A percentile compares a stretch with the other conserved stretches of the same genome.
Conservation (phyloP, 2,329 filamentous ascomycete genomes). For the Coleophoma cylindrospora region DNA sequence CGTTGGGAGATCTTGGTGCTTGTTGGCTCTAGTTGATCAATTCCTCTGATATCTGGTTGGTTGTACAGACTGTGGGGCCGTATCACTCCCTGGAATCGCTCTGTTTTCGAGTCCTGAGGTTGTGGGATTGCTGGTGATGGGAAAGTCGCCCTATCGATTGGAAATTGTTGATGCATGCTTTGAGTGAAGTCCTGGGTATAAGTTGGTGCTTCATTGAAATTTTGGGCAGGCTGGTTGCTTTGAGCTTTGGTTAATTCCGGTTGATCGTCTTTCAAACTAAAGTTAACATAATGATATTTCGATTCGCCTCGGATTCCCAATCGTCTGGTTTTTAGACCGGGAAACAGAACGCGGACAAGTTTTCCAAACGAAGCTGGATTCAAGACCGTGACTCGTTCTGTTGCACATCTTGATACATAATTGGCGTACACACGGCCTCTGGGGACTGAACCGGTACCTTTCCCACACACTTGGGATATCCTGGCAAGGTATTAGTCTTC, state of each 20-base stretch:
- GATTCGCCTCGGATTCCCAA: slow-evolving; percentile 93
- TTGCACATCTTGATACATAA: slow-evolving; percentile 89
- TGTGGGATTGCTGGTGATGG: slow-evolving; percentile 34
- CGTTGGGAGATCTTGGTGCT: slow-evolving; percentile 52
- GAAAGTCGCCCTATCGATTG: slow-evolving; percentile 28
- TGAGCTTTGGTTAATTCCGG: slow-evolving; percentile 31
- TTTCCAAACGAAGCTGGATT: slow-evolving; percentile 98
- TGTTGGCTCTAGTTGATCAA: slow-evolving; percentile 54
- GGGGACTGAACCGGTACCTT: slow-evolving; percentile 80
- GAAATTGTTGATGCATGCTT: slow-evolving; percentile 22
- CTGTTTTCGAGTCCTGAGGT: slow-evolving; percentile 21
- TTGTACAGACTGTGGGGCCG: slow-evolving; percentile 51
- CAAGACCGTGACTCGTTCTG: slow-evolving; percentile 86
- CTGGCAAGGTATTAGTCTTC: slow-evolving; percentile 34
- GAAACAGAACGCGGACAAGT: slow-evolving; percentile 91
- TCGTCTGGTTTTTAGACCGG: slow-evolving; percentile 86
- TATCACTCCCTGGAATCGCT: slow-evolving; percentile 27
- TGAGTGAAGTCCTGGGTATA: slow-evolving; percentile 40
- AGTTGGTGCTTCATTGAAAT: slow-evolving; percentile 42
- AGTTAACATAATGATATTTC: slow-evolving; percentile 91
- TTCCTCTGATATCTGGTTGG: slow-evolving; percentile 46
- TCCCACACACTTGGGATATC: slow-evolving; percentile 68
- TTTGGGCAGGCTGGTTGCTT: slow-evolving; percentile 38
- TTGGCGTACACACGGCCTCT: slow-evolving; percentile 91
- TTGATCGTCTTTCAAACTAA: slow-evolving; percentile 51